Percentiles rank a stretch among this genome's conserved stretches.
phyloP scores from a whole-genome alignment of 129 eudicot genomes.

The Escallonia herrerae region DNA sequence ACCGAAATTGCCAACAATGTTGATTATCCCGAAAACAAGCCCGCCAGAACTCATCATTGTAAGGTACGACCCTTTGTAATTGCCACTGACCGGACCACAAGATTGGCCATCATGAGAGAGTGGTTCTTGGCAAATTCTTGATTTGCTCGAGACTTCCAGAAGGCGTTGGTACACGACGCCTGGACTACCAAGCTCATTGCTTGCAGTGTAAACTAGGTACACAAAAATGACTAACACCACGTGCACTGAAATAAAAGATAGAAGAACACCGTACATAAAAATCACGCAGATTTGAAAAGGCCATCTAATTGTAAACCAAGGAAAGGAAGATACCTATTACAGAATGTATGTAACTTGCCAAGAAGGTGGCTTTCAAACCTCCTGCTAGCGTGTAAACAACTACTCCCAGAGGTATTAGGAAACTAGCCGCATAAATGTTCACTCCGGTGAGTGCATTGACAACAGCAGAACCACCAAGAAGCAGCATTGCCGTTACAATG shows the following conservation, averaged over 20 bases:
- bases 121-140: conserved; percentile 76
- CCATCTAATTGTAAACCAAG: too few species aligned
- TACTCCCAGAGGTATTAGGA: conserved; percentile 87
- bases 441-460: conserved; percentile 97
- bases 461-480: conserved; percentile 97
- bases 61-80: conserved; percentile 73
- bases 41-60: conserved; percentile 98
- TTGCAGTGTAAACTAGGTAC: conserved; percentile 80
- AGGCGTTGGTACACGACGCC: conserved; percentile 53
- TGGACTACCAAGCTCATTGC: conserved; percentile 95
- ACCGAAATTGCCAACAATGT: conserved; percentile 94
- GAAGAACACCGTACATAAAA: not conserved
- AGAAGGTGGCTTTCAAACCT: conserved; percentile 95
- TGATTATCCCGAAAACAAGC: conserved; percentile 85
- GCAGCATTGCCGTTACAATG: conserved; percentile 96
- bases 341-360: conserved; percentile 98
- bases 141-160: conserved; percentile 71
- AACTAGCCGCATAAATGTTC: conserved; percentile 92
- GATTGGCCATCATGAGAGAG: conserved; percentile 71
- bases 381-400: conserved; percentile 94
- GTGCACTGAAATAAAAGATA: conserved; percentile 49
- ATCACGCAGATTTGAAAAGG: too few species aligned
- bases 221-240: conserved; percentile 87
- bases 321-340: conserved; percentile 52
- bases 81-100: conserved; percentile 84